Base-by-base conservation (phyloP, 1,284 basidiomycete species). In the Trichosporon sp. region DNA sequence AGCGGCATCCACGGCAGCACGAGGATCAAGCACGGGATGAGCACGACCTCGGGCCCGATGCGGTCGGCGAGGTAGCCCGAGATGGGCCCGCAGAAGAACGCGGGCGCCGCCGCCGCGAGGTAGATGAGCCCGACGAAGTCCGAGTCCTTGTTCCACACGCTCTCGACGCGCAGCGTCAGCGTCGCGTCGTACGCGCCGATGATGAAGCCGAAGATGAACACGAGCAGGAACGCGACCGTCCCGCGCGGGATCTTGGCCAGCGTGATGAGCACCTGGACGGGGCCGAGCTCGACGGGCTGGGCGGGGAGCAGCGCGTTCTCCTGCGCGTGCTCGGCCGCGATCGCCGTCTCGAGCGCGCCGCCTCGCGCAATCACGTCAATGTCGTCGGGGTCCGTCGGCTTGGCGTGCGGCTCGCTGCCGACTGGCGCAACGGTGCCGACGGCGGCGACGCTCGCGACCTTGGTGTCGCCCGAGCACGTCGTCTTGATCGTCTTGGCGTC, bases 91-190 rank as follows among this genome's bases (percentile, higher is more conserved):
- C 89, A 89, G 89, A 75, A 65, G 70, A 76, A 70, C 0, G 88
- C 88, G 0, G 91, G 91, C 8, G 90, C 13, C 25, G 90, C 87
- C n/a, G 87, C 87, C 9, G 88, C 90, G 63, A 92, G 84, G 77
- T 89, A 91, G 15, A 92, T 86, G 11, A 92, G 75, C 2, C 92
- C 91, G 25, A 92, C 88, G 78, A 87, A 86, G 5, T 84, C 81
- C 0, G 90, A 86, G 72, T 87, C 77, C 67, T 90, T 86, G n/a
- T 83, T 75, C 87, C 89, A 93, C 0, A 87, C 77, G 3, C 78
- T 77, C 73, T 89, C 86, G 38, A 92, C 79, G 73, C 89, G 88
- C 12, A 92, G 80, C 0, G 91, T 89, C 27, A 92, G 81, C 73
- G 78, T 78, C 21, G 80, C 75, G 64, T 81, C 79, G 15, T 77